Percentiles rank a stretch among this genome's conserved stretches.
Conservation (phyloP, 1,284 basidiomycete genomes). For the Heterobasidion parviporum region DNA sequence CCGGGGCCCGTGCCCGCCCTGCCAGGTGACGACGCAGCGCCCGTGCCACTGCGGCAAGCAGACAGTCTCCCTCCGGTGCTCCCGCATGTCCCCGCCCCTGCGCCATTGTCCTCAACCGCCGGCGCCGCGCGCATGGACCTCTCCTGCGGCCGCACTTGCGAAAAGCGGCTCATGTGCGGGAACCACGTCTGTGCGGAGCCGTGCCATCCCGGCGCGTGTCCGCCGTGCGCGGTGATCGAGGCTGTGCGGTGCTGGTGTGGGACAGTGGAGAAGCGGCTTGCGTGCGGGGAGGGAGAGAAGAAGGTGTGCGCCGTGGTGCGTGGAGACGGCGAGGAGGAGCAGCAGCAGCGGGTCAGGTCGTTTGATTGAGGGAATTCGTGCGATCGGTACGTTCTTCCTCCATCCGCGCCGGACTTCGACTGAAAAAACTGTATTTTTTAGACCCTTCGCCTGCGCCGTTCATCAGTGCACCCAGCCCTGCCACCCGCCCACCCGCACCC, state of each 20-base stretch:
- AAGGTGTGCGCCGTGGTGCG: constrained; percentile 19
- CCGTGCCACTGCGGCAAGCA: constrained; percentile 65
- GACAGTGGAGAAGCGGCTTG: constrained; percentile 47
- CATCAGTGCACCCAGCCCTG: constrained; percentile 64
- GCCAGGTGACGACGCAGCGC: constrained; percentile 39
- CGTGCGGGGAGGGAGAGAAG: constrained; percentile 56
- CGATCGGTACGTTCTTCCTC: no score
- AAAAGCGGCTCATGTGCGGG: no score
- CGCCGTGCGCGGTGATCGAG: constrained; percentile 50
- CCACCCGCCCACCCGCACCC: constrained; percentile 60
- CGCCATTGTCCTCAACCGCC: no score
- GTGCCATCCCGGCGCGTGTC: constrained; percentile 34
- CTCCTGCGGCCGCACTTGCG: no score
- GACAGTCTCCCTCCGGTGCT: constrained; percentile 42
- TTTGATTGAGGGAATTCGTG: no score
- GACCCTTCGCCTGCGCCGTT: constrained; percentile 67
- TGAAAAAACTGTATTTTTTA: constrained; percentile 14
- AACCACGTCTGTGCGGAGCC: no score
- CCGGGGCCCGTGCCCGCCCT: constrained; percentile 76
- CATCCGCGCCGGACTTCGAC: no score
- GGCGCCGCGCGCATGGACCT: no score
- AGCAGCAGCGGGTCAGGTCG: constrained; percentile 51
- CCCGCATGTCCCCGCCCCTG: no score
- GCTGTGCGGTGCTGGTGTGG: constrained; percentile 72
- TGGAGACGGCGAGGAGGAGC: constrained; percentile 3